Base-by-base conservation (phyloP, 2,329 filamentous ascomycete species). In the Aspergillus luchuensis region DNA sequence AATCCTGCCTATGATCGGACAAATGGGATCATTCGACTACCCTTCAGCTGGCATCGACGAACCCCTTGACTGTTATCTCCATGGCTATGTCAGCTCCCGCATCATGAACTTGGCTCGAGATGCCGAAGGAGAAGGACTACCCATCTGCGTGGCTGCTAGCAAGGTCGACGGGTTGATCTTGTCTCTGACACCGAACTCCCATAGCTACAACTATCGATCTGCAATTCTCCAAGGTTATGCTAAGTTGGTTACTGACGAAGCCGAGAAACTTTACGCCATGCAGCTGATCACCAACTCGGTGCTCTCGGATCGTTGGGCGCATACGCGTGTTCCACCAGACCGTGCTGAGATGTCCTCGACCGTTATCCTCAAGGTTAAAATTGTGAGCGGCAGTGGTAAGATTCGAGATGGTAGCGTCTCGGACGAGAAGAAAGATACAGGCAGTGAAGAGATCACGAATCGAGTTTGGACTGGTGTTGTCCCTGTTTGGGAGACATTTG, bases 161-260 rank as follows among this genome's bases (percentile, higher is more conserved):
- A 87, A 89, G 71, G 78, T 96, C 41, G 91, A 96, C 77, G 92
- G 91, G 41, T 80, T 95, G 56, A 87, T 96, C 8, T 85, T 96
- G 33, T 85, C 90, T 19, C 83, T 96, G 13, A 92, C 91, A 0
- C 90, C 91, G 11, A 90, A 91, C 79, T 86, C 85, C 61, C 91
- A 96, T 80, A 91, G 86, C 78, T 93, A 91, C 81, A 94, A 96
- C 80, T 96, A 95, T 79, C 90, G 91, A 63, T 91, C 88, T 41
- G 90, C 90, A 10, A 80, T 92, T 8, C 81, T 95, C 11, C 92
- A 94, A 70, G 92, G 92, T 1, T 85, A 88, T 72, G 92, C 89
- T 0, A 81, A 77, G 8, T 75, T 89, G 1, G 90, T 96, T 6
- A 84, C 85, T 2, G 85, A 89, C 62, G 74, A 78, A 0, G 84